Conservation (phyloP, 352 stramenopile genomes). For the Globisporangium acanthophoron region DNA sequence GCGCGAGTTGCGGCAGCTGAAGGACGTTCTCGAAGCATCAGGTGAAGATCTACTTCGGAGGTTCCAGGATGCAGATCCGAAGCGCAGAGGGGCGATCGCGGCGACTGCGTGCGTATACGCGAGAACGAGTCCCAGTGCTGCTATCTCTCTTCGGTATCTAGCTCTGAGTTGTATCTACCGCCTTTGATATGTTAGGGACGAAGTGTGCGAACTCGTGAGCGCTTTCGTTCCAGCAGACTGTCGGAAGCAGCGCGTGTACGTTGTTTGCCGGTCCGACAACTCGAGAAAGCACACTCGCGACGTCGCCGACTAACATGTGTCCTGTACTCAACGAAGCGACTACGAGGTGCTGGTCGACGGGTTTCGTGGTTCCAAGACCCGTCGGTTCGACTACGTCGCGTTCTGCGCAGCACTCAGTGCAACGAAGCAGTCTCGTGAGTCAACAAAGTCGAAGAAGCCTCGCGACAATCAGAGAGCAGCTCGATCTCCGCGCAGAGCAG, state of each 20-base stretch:
- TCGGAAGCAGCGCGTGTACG: background rate
- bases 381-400: background rate
- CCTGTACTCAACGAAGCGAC: background rate
- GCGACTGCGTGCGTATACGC: background rate
- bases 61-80: constrained; percentile 15
- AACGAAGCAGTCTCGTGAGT: background rate
- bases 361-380: constrained; percentile 1
- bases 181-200: background rate
- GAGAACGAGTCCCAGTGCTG: background rate
- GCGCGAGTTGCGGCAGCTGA: background rate
- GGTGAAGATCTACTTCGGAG: constrained; percentile 5
- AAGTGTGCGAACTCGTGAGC: constrained; percentile 1
- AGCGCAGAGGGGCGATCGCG: constrained; percentile 8
- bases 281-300: background rate
- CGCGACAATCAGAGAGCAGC: background rate
- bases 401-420: background rate
- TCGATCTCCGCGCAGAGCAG: constrained; percentile 4
- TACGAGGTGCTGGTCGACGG: constrained; percentile 4
- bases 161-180: background rate
- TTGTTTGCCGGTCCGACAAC: background rate
- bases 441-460: background rate
- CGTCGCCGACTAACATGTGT: background rate
- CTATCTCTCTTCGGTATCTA: background rate
- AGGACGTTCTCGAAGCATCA: background rate
- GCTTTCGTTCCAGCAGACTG: constrained; percentile 1